phyloP scores from a whole-genome alignment of 306 rosid genomes.

The Cicer arietinum region DNA sequence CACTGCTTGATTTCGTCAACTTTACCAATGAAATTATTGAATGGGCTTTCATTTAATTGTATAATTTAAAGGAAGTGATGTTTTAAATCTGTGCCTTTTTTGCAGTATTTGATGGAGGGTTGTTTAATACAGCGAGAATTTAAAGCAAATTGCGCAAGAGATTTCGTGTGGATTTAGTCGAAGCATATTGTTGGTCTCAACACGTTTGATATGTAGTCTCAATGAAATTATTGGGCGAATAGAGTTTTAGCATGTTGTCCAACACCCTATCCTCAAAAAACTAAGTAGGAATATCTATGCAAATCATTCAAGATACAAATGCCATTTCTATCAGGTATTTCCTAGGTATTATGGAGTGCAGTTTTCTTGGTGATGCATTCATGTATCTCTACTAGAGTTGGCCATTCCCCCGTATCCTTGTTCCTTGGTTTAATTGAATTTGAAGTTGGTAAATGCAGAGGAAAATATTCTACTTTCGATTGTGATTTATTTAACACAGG shows the following conservation, averaged over 20 bases:
- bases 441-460: too few species aligned
- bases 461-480: too few species aligned
- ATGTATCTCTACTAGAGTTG: not conserved
- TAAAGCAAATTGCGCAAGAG: not conserved
- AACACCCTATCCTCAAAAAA: not conserved
- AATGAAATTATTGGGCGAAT: not conserved
- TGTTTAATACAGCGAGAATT: not conserved
- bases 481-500: too few species aligned
- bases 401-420: too few species aligned
- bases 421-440: too few species aligned
- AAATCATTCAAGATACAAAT: not conserved
- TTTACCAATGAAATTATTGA: too few species aligned
- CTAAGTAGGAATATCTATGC: not conserved
- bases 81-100: not conserved
- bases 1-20: too few species aligned
- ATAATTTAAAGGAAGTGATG: not conserved
- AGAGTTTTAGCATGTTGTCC: not conserved
- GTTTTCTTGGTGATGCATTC: not conserved
- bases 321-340: not conserved
- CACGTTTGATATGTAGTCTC: not conserved
- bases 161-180: not conserved
- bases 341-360: not conserved
- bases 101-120: not conserved
- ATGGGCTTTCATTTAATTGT: too few species aligned
- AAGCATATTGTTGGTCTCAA: slow-evolving; percentile 2